Evolutionary conservation across 805 yeast species (phyloP), one percentile per base, ranked within the genome.

Genomic region (Hanseniaspora clermontiae): DNA sequence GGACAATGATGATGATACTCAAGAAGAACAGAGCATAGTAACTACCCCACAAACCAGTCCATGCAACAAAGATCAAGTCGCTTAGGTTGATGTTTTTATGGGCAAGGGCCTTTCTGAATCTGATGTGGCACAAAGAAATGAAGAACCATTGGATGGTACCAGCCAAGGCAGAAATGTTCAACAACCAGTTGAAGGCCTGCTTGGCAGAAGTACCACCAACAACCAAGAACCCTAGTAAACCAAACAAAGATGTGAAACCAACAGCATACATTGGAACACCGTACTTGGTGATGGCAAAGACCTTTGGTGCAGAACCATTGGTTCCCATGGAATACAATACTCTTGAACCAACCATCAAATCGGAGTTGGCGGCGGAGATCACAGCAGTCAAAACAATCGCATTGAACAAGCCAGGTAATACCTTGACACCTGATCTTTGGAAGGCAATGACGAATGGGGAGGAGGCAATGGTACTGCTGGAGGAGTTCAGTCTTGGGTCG

Each of bases 401-500:
- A 65, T 84, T 84, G 69, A 84, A 81, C 55, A 84, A 81, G 64
- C 79, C 75, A 48, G 89, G 87, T 59, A 84, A 70, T 2, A 82
- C 76, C 58, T 72, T 72, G 20, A 89, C 83, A 36, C 87, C 88
- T 4, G 82, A 76, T 68, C 81, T 82, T 59, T 74, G 68, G 64
- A 84, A 82, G 42, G 91, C 87, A 66, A 84, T 77, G 60, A 84
- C 76, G 65, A 83, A 84, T 19, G 91, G 91, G 31, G 90, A 84
- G 5, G 82, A 67, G 1, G 85, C 68, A 38, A 74, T 72, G 32
- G 42, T 46, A 2, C 74, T 67, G 7, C 61, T 63, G 1, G 61
- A 63, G 19, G 71, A 64, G 14, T 57, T 32, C 58, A 81, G 70
- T 61, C 73, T 73, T 47, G 79, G 77, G 66, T 84, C 88, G 63